Evolutionary conservation across 1,284 basidiomycete genomes (phyloP).

Genomic region (Irpex sp.): DNA sequence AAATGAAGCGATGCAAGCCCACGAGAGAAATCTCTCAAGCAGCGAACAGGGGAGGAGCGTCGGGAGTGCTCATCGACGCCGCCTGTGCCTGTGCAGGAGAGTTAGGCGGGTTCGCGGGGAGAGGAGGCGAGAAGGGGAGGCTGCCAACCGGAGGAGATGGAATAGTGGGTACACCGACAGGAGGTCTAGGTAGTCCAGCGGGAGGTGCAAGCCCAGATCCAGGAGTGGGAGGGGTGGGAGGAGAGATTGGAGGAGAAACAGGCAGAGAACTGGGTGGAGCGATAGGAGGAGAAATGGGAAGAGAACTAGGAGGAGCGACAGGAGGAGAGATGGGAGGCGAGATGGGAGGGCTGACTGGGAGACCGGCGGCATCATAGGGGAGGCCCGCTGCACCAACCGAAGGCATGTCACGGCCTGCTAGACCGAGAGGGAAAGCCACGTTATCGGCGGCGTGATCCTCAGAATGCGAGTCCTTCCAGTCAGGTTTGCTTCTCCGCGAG

Average conservation of each 20-base stretch:
- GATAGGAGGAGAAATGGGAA: not conserved
- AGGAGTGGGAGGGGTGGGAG: too few species aligned
- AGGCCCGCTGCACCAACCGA: not conserved
- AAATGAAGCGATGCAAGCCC: not conserved
- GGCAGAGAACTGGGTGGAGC: not conserved
- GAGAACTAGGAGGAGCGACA: not conserved
- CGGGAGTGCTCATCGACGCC: not conserved
- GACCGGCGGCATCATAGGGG: not conserved
- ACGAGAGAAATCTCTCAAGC: not conserved
- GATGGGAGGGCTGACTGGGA: slow-evolving; percentile 6
- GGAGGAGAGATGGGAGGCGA: slow-evolving; percentile 4
- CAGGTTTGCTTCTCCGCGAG: not conserved
- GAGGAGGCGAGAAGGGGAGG: slow-evolving; percentile 16
- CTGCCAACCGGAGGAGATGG: not conserved
- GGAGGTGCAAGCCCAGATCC: not conserved
- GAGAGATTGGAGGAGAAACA: not conserved
- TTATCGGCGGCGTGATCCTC: not conserved
- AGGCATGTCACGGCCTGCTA: not conserved
- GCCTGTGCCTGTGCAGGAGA: slow-evolving; percentile 12
- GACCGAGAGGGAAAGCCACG: not conserved
- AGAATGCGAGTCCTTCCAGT: not conserved
- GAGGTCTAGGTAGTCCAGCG: not conserved
- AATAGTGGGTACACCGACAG: not conserved
- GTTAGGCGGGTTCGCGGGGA: slow-evolving; percentile 23
- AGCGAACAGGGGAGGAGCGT: not conserved